phyloP scores from a whole-genome alignment of 1,284 basidiomycete species.

The Heliocybe sulcata region DNA sequence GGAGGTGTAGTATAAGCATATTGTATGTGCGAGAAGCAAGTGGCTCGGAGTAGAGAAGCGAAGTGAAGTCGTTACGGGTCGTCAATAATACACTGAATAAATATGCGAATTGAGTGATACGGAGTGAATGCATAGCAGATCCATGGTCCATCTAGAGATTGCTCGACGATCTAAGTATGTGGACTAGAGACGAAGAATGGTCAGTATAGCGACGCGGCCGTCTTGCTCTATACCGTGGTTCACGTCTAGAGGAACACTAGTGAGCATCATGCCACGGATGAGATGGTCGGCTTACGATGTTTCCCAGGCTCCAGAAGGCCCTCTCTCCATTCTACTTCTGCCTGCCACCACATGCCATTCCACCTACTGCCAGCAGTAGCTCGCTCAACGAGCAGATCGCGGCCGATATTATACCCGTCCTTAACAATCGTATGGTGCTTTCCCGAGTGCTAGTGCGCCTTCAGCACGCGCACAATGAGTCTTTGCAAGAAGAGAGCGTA shows the following conservation, averaged over 20 bases:
- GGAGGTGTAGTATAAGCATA: not conserved
- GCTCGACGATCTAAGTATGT: not conserved
- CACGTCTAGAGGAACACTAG: constrained; percentile 38
- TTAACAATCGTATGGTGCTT: constrained; percentile 66
- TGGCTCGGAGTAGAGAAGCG: too few species aligned
- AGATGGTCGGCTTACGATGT: constrained; percentile 36
- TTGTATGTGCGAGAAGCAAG: not conserved
- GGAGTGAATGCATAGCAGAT: not conserved
- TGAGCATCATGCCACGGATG: not conserved
- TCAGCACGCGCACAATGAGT: not conserved
- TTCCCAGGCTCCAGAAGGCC: constrained; percentile 60
- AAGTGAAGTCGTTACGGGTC: not conserved
- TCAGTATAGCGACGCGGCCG: constrained; percentile 70
- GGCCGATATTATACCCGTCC: constrained; percentile 72
- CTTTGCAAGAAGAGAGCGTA: constrained; percentile 15
- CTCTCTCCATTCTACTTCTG: constrained; percentile 64
- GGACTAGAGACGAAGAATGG: constrained; percentile 38
- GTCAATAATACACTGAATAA: not conserved
- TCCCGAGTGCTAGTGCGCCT: constrained; percentile 35
- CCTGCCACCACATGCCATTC: constrained; percentile 61
- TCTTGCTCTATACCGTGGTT: constrained; percentile 78
- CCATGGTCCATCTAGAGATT: not conserved
- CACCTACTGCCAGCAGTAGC: constrained; percentile 55
- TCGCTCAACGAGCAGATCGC: constrained; percentile 62
- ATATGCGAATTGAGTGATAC: not conserved